Conservation (phyloP, 1,139 yeast species). For the Kodamaea anthophila region DNA sequence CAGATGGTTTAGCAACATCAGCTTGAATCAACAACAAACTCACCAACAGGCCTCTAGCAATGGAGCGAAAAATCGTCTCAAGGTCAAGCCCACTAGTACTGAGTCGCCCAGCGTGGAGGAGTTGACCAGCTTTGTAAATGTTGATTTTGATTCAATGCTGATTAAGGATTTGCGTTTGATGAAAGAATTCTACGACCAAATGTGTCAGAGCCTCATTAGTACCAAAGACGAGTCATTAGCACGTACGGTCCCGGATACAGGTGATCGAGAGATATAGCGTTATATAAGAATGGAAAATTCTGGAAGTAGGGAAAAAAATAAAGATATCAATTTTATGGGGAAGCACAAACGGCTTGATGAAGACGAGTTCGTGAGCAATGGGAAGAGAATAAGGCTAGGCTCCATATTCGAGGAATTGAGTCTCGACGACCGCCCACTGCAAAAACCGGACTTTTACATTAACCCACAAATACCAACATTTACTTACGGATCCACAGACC, state of each 20-base stretch:
- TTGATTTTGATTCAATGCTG: constrained; percentile 33
- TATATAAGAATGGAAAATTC: constrained; percentile 3
- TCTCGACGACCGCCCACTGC: constrained; percentile 8
- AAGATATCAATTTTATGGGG: constrained; percentile 5
- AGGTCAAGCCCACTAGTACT: constrained; percentile 3
- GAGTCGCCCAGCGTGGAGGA: constrained; percentile 15
- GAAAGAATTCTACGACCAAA: constrained; percentile 33
- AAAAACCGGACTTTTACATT: constrained; percentile 7
- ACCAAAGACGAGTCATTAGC: background rate
- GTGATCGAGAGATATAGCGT: constrained; percentile 7
- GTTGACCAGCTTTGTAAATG: constrained; percentile 27
- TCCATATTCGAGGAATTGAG: constrained; percentile 15
- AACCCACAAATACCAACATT: constrained; percentile 14
- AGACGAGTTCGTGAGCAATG: constrained; percentile 13
- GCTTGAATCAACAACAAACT: constrained; percentile 6
- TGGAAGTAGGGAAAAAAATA: constrained; percentile 2
- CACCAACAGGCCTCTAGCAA: too few species aligned
- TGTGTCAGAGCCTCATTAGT: constrained; percentile 20
- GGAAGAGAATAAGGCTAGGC: constrained; percentile 23
- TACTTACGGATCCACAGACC: constrained; percentile 6
- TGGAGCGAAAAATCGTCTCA: too few species aligned
- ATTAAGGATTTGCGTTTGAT: constrained; percentile 30
- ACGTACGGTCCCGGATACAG: constrained; percentile 10
- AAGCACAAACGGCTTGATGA: constrained; percentile 12
- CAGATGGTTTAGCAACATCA: constrained; percentile 37